Evolutionary conservation across 2,329 filamentous ascomycete species (phyloP).

Genomic region (Botrytis pseudocinerea): DNA sequence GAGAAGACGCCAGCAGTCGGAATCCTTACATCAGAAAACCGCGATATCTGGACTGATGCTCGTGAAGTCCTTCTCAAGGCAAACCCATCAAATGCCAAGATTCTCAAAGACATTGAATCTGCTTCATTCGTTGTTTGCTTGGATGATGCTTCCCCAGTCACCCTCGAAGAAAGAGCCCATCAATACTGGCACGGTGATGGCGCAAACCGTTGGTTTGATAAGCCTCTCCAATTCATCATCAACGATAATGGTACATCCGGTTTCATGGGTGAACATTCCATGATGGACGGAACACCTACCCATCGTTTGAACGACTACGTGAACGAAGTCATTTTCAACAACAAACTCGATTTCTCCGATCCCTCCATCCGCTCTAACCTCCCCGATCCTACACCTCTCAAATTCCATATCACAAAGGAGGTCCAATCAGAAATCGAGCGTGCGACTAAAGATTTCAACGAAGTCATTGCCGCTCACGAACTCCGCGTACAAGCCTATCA

Average conservation of each 20-base stretch:
- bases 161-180: slow-evolving; percentile 90
- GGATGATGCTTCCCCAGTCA: slow-evolving; percentile 87
- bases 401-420: slow-evolving; percentile 74
- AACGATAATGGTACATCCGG: slow-evolving; percentile 97
- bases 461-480: slow-evolving; percentile 84
- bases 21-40: slow-evolving; percentile 85
- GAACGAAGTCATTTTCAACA: slow-evolving; percentile 87
- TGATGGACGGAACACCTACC: slow-evolving; percentile 99
- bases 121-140: slow-evolving; percentile 90
- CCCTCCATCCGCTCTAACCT: slow-evolving; percentile 77
- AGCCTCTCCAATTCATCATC: slow-evolving; percentile 95
- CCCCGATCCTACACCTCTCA: slow-evolving; percentile 74
- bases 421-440: slow-evolving; percentile 76
- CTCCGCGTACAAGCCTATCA: slow-evolving; percentile 94
- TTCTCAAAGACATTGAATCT: slow-evolving; percentile 80
- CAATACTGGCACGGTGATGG: slow-evolving; percentile 99
- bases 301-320: slow-evolving; percentile 95
- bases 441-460: slow-evolving; percentile 75
- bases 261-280: slow-evolving; percentile 98
- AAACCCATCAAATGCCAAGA: slow-evolving; percentile 74
- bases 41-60: slow-evolving; percentile 88
- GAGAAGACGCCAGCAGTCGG: slow-evolving; percentile 75
- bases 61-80: slow-evolving; percentile 73
- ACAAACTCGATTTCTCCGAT: slow-evolving; percentile 88
- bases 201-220: slow-evolving; percentile 95